Evolutionary conservation across 768 basidiomycete genomes (phyloP).

Genomic region (Pleurotus citrinopileatus): DNA sequence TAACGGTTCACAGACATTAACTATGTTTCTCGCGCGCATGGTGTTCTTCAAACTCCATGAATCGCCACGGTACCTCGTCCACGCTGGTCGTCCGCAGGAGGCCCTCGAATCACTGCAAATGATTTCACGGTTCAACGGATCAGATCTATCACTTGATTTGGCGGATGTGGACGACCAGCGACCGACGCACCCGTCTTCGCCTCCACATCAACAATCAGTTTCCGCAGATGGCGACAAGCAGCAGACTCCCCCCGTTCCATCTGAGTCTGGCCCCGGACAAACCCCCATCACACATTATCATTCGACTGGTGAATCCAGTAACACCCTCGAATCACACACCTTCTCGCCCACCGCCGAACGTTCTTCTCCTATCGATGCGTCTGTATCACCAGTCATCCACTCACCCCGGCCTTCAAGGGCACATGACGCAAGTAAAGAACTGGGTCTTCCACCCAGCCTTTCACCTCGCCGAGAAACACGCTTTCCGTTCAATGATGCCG

Average conservation of each 20-base stretch:
- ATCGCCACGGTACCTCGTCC: constrained; percentile 90
- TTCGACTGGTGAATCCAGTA: constrained; percentile 28
- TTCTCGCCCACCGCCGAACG: constrained; percentile 23
- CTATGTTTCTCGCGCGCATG: constrained; percentile 86
- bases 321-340: constrained; percentile 24
- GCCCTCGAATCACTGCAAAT: constrained; percentile 80
- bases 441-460: constrained; percentile 2
- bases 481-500: constrained; percentile 9
- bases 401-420: background rate
- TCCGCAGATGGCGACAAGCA: background rate
- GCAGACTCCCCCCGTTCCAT: background rate
- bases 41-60: constrained; percentile 91
- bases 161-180: constrained; percentile 64
- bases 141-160: constrained; percentile 59
- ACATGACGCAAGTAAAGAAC: constrained; percentile 6
- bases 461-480: constrained; percentile 3
- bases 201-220: background rate
- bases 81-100: constrained; percentile 80
- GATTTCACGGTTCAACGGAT: constrained; percentile 87
- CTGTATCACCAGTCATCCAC: constrained; percentile 12
- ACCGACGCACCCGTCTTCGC: constrained; percentile 12
- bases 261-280: constrained; percentile 2
- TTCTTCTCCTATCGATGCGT: constrained; percentile 17
- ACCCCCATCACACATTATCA: constrained; percentile 28
- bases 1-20: constrained; percentile 58